Base-by-base conservation (phyloP, 2,329 filamentous ascomycete species). In the Colletotrichum filicis region DNA sequence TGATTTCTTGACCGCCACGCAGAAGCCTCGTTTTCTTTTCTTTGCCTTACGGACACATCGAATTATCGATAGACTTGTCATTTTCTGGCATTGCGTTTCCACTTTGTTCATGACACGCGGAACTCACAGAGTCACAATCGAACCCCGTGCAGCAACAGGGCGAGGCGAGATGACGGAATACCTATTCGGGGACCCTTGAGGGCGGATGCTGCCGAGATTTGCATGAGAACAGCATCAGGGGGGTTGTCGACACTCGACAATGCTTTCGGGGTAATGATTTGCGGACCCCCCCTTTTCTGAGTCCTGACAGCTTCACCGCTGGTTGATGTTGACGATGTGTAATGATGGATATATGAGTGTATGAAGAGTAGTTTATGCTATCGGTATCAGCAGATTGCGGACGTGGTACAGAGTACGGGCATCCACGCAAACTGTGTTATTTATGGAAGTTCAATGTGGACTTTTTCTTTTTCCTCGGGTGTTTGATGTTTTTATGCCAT, bases 191-290 rank as follows among this genome's bases (percentile, higher is more conserved):
- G 57, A 30, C 68, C 63, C 67, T 70, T 42, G 63, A 11, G 32
- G 28, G 64, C 69, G 69, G 66, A 69, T 60, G 59, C 30, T 72
- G 53, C 66, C 59, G 66, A 69, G 59, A 69, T 60, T 55, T 59
- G 30, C 53, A 46, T 53, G 59, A 53, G 66, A 42, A 53, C 9
- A 37, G 62, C 53, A 52, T 57, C 28, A 42, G 30, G 62, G 62
- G 30, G 42, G 37, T 19, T 35, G 32, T 65, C 16, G 22, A 49
- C 49, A 22, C 9, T 65, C 16, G 22, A 49, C 49, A 30, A 28
- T 56, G 49, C n/a, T 37, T 37, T n/a, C 32, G 22, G 16, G 32
- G 62, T 22, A 42, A 42, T 30, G 32, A n/a, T 65, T 9, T 11
- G 24, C 49, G 16, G 19, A 14, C 19, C 24, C 37, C 24, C 56